phyloP scores from a whole-genome alignment of 768 basidiomycete species.

The Lenzites betulinus region DNA sequence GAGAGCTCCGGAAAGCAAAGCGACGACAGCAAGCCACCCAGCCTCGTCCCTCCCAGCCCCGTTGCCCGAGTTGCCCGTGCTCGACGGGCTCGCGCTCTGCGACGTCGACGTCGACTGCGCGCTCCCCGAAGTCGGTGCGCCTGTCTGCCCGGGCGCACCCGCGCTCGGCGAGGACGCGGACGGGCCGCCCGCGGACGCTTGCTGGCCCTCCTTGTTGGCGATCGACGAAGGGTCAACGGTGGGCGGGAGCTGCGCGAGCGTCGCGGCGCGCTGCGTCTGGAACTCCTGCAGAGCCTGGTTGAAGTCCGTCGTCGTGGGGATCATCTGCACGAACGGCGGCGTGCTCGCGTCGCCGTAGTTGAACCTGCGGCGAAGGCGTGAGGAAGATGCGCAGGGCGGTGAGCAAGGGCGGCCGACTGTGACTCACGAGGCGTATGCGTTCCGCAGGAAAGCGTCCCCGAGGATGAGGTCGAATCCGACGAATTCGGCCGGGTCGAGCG shows the following conservation, averaged over 20 bases:
- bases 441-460: slow-evolving; percentile 39
- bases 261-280: slow-evolving; percentile 21
- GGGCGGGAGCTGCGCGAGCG: slow-evolving; percentile 10
- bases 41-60: not conserved
- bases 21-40: not conserved
- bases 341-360: slow-evolving; percentile 29
- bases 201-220: not conserved
- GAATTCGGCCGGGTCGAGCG: slow-evolving; percentile 19
- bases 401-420: too few species aligned
- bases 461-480: slow-evolving; percentile 33
- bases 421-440: slow-evolving; percentile 35
- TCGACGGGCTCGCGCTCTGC: not conserved
- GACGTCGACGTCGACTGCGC: not conserved
- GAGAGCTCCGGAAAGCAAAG: not conserved
- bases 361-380: slow-evolving; percentile 18
- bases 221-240: not conserved
- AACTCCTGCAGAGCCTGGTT: slow-evolving; percentile 30
- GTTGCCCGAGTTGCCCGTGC: too few species aligned
- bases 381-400: too few species aligned
- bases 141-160: too few species aligned
- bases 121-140: too few species aligned
- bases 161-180: not conserved
- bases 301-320: slow-evolving; percentile 25
- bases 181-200: not conserved
- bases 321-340: slow-evolving; percentile 37